Base-by-base conservation (phyloP, 768 basidiomycete species). In the Auricularia sp. region DNA sequence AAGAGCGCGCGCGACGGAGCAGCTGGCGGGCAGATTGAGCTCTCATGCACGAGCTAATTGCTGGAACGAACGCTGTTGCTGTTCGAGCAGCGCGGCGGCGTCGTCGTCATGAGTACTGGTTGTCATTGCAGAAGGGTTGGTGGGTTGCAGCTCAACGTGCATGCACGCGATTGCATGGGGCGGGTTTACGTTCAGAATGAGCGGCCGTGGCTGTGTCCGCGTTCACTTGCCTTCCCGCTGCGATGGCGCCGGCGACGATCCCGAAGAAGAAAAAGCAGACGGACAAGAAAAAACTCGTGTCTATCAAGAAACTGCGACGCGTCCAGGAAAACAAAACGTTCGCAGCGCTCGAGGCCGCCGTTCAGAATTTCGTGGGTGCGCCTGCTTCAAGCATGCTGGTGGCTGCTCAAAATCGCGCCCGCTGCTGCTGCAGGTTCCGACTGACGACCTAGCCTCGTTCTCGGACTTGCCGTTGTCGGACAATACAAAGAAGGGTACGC, bases 401-500 rank as follows among this genome's bases (percentile, higher is more conserved):
- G 29, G 2, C 42, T 33, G 23, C 35, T 59, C 44, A 16, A 35
- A 35, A 33, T 54, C 1, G 39, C 18, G 29, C 62, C 33, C n/a
- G 39, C 51, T 14, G n/a, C 51, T 14, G n/a, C 21, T 54, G 16
- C 70, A 90, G 88, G 79, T 79, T 53, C 73, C 83, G 3, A 74
- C 81, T 5, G 75, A 77, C 2, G 81, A 78, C 39, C 72, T 88
- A 29, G 81, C 79, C 64, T 74, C 80, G 3, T 94, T 94, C 73
- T 70, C 82, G 23, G 86, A 90, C 69, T 80, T 94, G 21, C 93
- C 92, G 5, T 83, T 96, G 53, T 93, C 91, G 0, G 80, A 84
- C 12, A 73, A 78, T 16, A 93, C 93, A 2, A 87, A 90, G 71
- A 83, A 83, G 75, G 92, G 91, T 85, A 66, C 64, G 71, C 59